Evolutionary conservation across 2,329 filamentous ascomycete genomes (phyloP), one percentile per base, ranked within the genome.

Genomic region (Dactylonectria estremocensis): DNA sequence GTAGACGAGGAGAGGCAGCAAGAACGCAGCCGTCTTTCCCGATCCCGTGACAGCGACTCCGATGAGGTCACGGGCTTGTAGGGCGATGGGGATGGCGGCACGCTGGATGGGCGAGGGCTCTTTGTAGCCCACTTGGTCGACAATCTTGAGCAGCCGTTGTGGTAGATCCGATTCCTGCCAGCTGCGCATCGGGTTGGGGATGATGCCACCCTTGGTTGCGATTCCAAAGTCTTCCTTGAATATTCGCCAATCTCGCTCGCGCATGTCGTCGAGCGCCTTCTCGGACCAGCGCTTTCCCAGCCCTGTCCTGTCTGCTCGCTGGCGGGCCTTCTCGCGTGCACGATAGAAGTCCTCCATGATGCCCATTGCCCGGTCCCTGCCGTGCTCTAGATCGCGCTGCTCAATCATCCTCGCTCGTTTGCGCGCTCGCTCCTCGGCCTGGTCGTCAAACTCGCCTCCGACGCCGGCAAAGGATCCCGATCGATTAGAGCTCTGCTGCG

Each of bases 181-280:
- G 74, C 87, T 94, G 56, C 96, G 94, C 95, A 99, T 98, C 0
- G 96, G 96, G 76, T 98, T 95, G 1, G 96, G 96, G 63, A 98
- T 94, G 28, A 88, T 88, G 49, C 95, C 95, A 65, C 96, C 96
- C 81, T 97, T 98, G 9, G 95, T 98, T 46, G 92, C 88, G 79
- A 99, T 99, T 75, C 96, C 97, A 84, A 97, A 98, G 81, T 99
- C 95, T 81, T 98, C 96, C 83, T 98, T 99, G 90, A 99, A 98
- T 75, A 99, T 98, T 78, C 96, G 93, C 96, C 96, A 99, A 82
- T 99, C 96, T 79, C 96, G 89, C 83, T 98, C 95, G 69, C 94
- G 93, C 96, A 99, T 99, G 76, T 97, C 93, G 14, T 93, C 90
- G 69, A 98, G 85, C 69, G 88, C 89, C 89, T 99, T 99, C 79